phyloP scores from a whole-genome alignment of 768 basidiomycete genomes.

The Rhizopogon vesiculosus region DNA sequence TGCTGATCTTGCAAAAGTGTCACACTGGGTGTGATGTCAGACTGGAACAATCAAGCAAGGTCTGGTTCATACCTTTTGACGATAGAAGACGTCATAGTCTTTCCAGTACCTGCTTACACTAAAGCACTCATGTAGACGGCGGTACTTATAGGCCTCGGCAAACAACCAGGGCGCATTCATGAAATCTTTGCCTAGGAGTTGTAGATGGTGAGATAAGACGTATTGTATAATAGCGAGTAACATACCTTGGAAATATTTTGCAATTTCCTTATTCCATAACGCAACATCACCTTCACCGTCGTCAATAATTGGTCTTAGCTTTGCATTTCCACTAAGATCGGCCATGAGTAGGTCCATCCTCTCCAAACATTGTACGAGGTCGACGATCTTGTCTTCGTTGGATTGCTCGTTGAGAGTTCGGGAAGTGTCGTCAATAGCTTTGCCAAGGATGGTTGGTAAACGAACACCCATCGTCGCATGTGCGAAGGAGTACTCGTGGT shows the following conservation, averaged over 20 bases:
- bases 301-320: slow-evolving; percentile 83
- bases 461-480: slow-evolving; percentile 96
- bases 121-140: slow-evolving; percentile 90
- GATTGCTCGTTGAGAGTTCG: slow-evolving; percentile 85
- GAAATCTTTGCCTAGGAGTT: slow-evolving; percentile 67
- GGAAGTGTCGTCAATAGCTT: slow-evolving; percentile 89
- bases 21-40: slow-evolving; percentile 50
- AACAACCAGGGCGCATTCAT: slow-evolving; percentile 98
- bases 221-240: neutral
- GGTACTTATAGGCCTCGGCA: slow-evolving; percentile 92
- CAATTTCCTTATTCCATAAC: slow-evolving; percentile 96
- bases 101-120: slow-evolving; percentile 87
- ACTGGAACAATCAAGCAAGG: neutral
- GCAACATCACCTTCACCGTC: slow-evolving; percentile 91
- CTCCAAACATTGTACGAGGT: slow-evolving; percentile 81
- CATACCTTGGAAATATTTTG: slow-evolving; percentile 84
- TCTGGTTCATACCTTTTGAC: slow-evolving; percentile 65
- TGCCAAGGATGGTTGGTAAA: slow-evolving; percentile 91
- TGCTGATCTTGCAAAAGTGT: slow-evolving; percentile 89
- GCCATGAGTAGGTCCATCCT: slow-evolving; percentile 89
- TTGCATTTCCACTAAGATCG: slow-evolving; percentile 79
- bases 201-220: neutral
- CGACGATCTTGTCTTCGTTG: slow-evolving; percentile 76
- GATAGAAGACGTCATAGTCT: slow-evolving; percentile 91
- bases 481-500: slow-evolving; percentile 79